These are phyloP conservation scores for Mrakia blollopis DNA, from an alignment of 768 basidiomycete genomes.

Conservation along the genomic window DNA sequence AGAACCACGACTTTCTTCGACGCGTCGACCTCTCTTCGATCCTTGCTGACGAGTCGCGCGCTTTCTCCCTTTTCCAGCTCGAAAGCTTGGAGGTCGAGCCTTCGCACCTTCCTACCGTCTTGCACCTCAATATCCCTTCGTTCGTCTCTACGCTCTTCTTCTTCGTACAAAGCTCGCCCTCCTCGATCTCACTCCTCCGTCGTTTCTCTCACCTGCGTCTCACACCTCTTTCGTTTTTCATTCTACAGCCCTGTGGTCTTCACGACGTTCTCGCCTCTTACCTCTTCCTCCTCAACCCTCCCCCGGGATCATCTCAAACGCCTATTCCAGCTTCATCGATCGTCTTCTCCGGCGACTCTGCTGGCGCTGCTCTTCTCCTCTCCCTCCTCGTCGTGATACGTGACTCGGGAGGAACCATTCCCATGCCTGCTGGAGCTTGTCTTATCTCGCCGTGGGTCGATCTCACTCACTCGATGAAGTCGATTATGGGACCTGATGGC, in stretches of 20 bases:
- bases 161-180: no score
- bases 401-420: slow-evolving; percentile 62
- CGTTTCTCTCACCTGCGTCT: neutral
- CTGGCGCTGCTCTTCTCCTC: slow-evolving; percentile 80
- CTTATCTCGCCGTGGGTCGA: slow-evolving; percentile 87
- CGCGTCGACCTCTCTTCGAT: neutral
- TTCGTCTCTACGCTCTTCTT: slow-evolving; percentile 32
- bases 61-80: slow-evolving; percentile 9
- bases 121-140: slow-evolving; percentile 44
- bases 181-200: neutral
- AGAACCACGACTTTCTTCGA: neutral
- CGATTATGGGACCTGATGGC: slow-evolving; percentile 40
- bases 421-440: slow-evolving; percentile 78
- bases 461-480: slow-evolving; percentile 80
- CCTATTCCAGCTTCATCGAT: slow-evolving; percentile 69
- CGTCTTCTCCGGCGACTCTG: slow-evolving; percentile 83
- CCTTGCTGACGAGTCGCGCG: neutral
- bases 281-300: slow-evolving; percentile 42
- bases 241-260: slow-evolving; percentile 31
- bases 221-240: neutral
- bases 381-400: slow-evolving; percentile 69
- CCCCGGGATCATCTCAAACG: slow-evolving; percentile 61
- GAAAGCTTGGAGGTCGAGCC: slow-evolving; percentile 45
- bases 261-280: slow-evolving; percentile 42
- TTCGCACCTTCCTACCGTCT: slow-evolving; percentile 42